Conservation (phyloP, 225 moss, liverwort and hornwort genomes). For the Climacium dendroides region DNA sequence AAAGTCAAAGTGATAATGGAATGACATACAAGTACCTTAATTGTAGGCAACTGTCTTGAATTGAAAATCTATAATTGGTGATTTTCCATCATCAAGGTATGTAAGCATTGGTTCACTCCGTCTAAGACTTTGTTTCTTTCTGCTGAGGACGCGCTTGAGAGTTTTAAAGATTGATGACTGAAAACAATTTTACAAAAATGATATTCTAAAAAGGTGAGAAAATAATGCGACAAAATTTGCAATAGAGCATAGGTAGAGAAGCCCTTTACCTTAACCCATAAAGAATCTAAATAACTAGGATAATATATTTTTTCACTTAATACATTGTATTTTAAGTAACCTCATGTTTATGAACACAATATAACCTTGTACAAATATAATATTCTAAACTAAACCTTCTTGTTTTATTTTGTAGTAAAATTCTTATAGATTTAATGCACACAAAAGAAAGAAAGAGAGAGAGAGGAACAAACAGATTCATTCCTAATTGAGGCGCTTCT, state of each 20-base stretch:
- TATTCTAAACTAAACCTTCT: neutral
- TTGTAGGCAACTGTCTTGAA: neutral
- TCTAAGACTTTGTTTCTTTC: neutral
- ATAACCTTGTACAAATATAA: neutral
- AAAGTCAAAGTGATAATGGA: neutral
- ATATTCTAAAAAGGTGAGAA: neutral
- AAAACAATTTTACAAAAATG: neutral
- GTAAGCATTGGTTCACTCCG: neutral
- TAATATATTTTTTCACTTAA: too few relatives aligned
- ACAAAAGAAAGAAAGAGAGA: neutral
- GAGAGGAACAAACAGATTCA: neutral
- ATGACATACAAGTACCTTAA: neutral
- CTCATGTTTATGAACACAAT: too few relatives aligned
- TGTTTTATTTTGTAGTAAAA: neutral
- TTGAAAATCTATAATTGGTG: neutral
- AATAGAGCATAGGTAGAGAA: neutral
- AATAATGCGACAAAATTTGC: neutral
- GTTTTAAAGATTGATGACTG: conserved; percentile 19
- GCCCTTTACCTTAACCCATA: too few relatives aligned
- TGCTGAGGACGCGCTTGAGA: conserved; percentile 3
- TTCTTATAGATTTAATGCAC: fast-evolving
- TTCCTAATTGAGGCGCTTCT: neutral
- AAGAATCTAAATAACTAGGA: neutral
- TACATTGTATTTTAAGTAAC: neutral
- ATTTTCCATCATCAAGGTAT: neutral